Conservation (phyloP, 2,329 filamentous ascomycete species). For the Ilyonectria destructans region DNA sequence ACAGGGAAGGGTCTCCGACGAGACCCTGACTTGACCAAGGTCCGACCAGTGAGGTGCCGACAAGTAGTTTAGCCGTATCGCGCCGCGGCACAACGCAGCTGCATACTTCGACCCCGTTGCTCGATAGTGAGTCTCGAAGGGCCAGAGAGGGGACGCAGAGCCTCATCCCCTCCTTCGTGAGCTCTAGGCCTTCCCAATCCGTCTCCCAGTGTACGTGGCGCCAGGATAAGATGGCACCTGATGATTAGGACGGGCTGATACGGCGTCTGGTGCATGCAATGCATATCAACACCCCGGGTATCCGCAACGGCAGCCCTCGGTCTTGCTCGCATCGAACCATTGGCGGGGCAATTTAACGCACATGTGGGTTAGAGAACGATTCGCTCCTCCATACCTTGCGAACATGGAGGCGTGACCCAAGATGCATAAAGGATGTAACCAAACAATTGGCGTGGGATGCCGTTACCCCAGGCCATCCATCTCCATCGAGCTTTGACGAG, state of each 20-base stretch:
- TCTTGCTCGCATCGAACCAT: conserved; percentile 41
- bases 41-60: conserved; percentile 32
- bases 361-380: conserved; percentile 26
- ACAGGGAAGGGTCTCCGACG: conserved; percentile 26
- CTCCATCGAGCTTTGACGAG: conserved; percentile 33
- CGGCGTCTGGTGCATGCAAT: conserved; percentile 35
- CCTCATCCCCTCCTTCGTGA: conserved; percentile 16
- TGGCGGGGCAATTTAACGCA: conserved; percentile 38
- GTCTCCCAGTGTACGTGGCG: conserved; percentile 34
- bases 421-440: conserved; percentile 38
- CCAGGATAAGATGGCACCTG: conserved; percentile 30
- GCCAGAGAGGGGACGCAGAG: conserved; percentile 16
- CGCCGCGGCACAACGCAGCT: conserved; percentile 22
- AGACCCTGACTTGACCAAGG: conserved; percentile 14
- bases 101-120: conserved; percentile 10
- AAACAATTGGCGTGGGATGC: conserved; percentile 29
- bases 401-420: conserved; percentile 42
- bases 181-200: conserved; percentile 7
- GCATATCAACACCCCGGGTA: conserved; percentile 35
- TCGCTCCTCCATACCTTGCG: conserved; percentile 31
- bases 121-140: not conserved
- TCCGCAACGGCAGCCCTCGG: conserved; percentile 19
- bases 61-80: conserved; percentile 30
- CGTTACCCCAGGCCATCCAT: conserved; percentile 30
- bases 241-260: conserved; percentile 38